A percentile compares a stretch with the other conserved stretches of the same genome.
These are phyloP conservation scores for Forsythia suspensa DNA, from an alignment of 257 asterid species.

Conservation along the genomic window DNA sequence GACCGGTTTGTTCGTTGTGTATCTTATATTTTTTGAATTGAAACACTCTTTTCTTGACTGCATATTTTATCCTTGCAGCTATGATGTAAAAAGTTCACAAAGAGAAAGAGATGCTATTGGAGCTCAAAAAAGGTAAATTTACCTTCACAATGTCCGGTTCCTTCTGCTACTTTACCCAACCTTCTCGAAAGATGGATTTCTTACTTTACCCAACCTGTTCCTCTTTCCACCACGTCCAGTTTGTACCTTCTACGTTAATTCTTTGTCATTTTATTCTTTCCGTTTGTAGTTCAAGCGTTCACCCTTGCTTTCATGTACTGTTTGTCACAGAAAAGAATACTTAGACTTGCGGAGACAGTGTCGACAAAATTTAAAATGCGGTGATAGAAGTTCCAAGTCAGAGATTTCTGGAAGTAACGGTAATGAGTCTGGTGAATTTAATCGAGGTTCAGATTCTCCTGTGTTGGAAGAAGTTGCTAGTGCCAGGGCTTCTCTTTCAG, in stretches of 20 bases:
- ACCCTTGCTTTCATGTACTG: constrained; percentile 12
- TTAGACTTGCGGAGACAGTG: constrained; percentile 64
- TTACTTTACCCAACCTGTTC: background rate
- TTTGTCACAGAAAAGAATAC: constrained; percentile 60
- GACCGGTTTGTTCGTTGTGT: background rate
- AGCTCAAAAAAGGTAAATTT: constrained; percentile 65
- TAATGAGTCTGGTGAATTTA: constrained; percentile 45
- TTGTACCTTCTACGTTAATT: background rate
- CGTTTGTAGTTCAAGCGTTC: background rate
- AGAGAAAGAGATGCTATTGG: constrained; percentile 54
- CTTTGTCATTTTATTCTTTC: background rate
- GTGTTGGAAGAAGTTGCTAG: constrained; percentile 49
- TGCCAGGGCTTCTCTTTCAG: constrained; percentile 42
- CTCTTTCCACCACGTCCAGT: background rate
- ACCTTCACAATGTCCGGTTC: background rate
- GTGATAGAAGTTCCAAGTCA: constrained; percentile 43
- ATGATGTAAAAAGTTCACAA: constrained; percentile 68
- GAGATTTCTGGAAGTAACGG: constrained; percentile 45
- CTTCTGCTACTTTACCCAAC: too few relatives aligned
- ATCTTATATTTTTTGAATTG: background rate
- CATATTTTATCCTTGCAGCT: constrained; percentile 44
- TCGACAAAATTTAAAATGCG: constrained; percentile 47
- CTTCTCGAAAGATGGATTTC: too few relatives aligned
- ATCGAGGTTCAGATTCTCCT: constrained; percentile 49
- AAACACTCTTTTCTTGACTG: constrained; percentile 14